Evolutionary conservation across 1,139 yeast species (phyloP).

Genomic region (Yamadazyma dendronema): DNA sequence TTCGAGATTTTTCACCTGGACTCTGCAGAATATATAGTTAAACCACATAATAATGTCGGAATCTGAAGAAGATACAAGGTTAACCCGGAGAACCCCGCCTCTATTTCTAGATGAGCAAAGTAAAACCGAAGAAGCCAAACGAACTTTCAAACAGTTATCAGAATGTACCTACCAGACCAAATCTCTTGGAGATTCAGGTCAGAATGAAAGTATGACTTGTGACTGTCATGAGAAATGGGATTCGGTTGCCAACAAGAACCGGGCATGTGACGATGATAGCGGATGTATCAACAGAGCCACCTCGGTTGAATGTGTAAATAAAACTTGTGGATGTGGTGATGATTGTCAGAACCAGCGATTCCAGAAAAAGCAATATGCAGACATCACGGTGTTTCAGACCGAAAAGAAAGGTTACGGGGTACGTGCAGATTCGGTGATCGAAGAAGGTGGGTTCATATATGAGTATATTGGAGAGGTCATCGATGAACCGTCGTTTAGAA

Average conservation of each 20-base stretch:
- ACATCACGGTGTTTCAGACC: slow-evolving; percentile 74
- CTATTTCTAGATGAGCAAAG: slow-evolving; percentile 51
- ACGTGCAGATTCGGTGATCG: slow-evolving; percentile 61
- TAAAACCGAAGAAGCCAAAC: slow-evolving; percentile 69
- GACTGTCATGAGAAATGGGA: slow-evolving; percentile 67
- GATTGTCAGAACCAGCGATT: slow-evolving; percentile 86
- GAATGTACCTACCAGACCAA: slow-evolving; percentile 63
- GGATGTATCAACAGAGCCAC: slow-evolving; percentile 92
- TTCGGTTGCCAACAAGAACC: slow-evolving; percentile 35
- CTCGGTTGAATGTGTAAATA: slow-evolving; percentile 84
- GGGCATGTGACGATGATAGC: slow-evolving; percentile 82
- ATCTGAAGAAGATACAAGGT: slow-evolving; percentile 9
- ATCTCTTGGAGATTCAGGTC: slow-evolving; percentile 64
- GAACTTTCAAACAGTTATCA: slow-evolving; percentile 52
- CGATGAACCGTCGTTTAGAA: slow-evolving; percentile 68
- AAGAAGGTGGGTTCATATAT: slow-evolving; percentile 68
- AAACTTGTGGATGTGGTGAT: slow-evolving; percentile 70
- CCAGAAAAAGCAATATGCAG: slow-evolving; percentile 70
- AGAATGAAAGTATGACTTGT: slow-evolving; percentile 80
- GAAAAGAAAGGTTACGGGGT: slow-evolving; percentile 88
- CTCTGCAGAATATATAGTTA: neutral
- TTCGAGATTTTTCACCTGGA: slow-evolving; percentile 1
- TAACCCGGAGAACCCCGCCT: slow-evolving; percentile 18
- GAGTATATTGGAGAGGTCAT: slow-evolving; percentile 96
- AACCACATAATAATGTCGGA: slow-evolving; percentile 7